A percentile compares a stretch with the other conserved stretches of the same genome.
Conservation (phyloP, 1,284 basidiomycete species). For the Malassezia japonica region DNA sequence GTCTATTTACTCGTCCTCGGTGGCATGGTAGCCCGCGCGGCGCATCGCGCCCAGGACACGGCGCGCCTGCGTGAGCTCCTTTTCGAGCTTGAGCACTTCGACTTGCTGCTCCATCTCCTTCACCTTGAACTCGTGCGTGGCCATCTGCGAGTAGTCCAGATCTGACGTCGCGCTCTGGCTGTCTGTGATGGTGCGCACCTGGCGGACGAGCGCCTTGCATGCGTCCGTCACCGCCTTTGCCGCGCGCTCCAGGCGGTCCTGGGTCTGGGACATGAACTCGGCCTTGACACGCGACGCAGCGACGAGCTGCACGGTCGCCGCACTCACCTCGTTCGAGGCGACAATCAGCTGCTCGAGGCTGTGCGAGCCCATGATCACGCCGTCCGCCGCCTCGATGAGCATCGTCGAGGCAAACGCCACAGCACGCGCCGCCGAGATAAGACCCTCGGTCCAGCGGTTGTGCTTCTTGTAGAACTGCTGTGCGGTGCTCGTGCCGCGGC, state of each 20-base stretch:
- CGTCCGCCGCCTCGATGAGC: constrained; percentile 94
- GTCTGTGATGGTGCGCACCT: constrained; percentile 89
- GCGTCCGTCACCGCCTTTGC: constrained; percentile 97
- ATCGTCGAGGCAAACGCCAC: constrained; percentile 95
- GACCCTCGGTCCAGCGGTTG: constrained; percentile 98
- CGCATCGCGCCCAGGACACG: constrained; percentile 45
- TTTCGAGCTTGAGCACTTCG: constrained; percentile 89
- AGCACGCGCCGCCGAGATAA: constrained; percentile 93
- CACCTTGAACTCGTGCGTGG: constrained; percentile 86
- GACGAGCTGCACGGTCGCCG: constrained; percentile 92
- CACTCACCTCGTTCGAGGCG: constrained; percentile 94
- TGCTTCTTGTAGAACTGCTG: constrained; percentile 99
- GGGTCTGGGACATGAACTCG: constrained; percentile 94
- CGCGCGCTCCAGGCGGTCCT: constrained; percentile 87
- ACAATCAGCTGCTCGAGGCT: constrained; percentile 97
- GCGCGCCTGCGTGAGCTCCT: constrained; percentile 61
- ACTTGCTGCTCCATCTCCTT: constrained; percentile 89
- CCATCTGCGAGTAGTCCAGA: constrained; percentile 84
- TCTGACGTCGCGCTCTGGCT: constrained; percentile 65
- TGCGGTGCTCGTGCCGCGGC: constrained; percentile 72
- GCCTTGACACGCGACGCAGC: constrained; percentile 97
- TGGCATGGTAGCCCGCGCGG: constrained; percentile 42
- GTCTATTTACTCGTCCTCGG: constrained; percentile 24
- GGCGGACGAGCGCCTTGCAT: constrained; percentile 90
- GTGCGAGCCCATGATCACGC: constrained; percentile 89